phyloP scores from a whole-genome alignment of 148 eudicot genomes.

The Chenopodium berlandieri region DNA sequence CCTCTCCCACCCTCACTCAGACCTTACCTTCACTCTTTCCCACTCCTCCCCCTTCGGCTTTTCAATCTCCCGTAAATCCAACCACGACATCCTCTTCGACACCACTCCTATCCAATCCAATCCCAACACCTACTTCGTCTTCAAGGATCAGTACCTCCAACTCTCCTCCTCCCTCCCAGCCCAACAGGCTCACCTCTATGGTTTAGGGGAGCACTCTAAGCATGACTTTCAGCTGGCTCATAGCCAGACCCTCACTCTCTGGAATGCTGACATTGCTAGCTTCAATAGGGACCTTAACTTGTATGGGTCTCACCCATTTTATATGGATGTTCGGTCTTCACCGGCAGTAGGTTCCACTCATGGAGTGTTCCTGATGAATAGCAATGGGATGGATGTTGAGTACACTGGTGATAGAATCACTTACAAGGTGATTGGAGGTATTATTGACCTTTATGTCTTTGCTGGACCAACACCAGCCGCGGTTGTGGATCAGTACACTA shows the following conservation, averaged over 20 bases:
- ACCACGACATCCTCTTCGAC: constrained; percentile 48
- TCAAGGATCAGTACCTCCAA: constrained; percentile 49
- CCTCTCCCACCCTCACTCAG: constrained; percentile 41
- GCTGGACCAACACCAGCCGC: constrained; percentile 36
- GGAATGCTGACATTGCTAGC: constrained; percentile 48
- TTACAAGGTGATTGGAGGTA: constrained; percentile 51
- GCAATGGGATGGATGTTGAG: constrained; percentile 59
- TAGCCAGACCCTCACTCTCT: constrained; percentile 44
- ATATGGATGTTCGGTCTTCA: constrained; percentile 44
- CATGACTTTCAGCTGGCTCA: constrained; percentile 35
- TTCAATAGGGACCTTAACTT: constrained; percentile 35
- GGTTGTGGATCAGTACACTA: constrained; percentile 51
- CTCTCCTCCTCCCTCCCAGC: constrained; percentile 41
- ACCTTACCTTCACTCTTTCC: constrained; percentile 66
- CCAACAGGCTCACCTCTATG: constrained; percentile 38
- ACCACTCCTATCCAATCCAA: constrained; percentile 24
- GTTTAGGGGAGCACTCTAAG: constrained; percentile 54
- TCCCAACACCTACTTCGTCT: constrained; percentile 29
- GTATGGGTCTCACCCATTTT: constrained; percentile 58
- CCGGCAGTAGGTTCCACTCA: constrained; percentile 35
- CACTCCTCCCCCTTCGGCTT: constrained; percentile 65
- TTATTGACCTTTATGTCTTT: constrained; percentile 53
- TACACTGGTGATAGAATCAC: constrained; percentile 48
- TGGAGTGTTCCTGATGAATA: constrained; percentile 48
- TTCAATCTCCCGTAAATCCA: constrained; percentile 58